Conservation (phyloP, 2,329 filamentous ascomycete genomes). For the Xylaria sp. region DNA sequence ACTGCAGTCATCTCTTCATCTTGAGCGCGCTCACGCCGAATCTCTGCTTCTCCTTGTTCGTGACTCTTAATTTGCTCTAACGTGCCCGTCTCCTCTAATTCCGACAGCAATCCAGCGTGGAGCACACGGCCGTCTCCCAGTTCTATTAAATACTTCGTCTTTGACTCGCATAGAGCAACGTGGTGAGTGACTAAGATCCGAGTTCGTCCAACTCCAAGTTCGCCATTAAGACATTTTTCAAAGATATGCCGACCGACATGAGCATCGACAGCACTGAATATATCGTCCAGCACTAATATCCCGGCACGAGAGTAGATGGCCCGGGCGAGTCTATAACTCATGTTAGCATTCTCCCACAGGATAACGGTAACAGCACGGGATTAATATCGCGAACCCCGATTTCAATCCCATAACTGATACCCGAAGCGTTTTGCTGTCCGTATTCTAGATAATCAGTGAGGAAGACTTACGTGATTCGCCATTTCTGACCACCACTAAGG, state of each 20-base stretch:
- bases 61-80: conserved; percentile 68
- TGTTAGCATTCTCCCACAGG: conserved; percentile 30
- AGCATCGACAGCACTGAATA: conserved; percentile 84
- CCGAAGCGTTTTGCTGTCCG: background rate
- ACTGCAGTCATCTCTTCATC: conserved; percentile 64
- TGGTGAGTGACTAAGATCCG: conserved; percentile 85
- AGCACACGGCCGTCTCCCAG: conserved; percentile 75
- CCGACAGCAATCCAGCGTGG: conserved; percentile 71
- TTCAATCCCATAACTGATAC: background rate
- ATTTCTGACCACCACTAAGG: conserved; percentile 84
- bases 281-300: conserved; percentile 82
- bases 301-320: conserved; percentile 83
- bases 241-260: conserved; percentile 84
- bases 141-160: conserved; percentile 78
- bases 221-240: conserved; percentile 78
- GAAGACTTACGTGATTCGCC: conserved; percentile 71
- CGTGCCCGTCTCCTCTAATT: conserved; percentile 68
- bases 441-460: background rate
- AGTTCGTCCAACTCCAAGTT: conserved; percentile 75
- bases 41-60: conserved; percentile 60
- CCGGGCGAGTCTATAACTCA: conserved; percentile 66
- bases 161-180: conserved; percentile 75
- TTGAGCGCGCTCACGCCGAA: conserved; percentile 54
- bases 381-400: background rate
- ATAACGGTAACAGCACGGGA: background rate